Base-by-base conservation (phyloP, 2,329 filamentous ascomycete species). In the Claviceps arundinis region DNA sequence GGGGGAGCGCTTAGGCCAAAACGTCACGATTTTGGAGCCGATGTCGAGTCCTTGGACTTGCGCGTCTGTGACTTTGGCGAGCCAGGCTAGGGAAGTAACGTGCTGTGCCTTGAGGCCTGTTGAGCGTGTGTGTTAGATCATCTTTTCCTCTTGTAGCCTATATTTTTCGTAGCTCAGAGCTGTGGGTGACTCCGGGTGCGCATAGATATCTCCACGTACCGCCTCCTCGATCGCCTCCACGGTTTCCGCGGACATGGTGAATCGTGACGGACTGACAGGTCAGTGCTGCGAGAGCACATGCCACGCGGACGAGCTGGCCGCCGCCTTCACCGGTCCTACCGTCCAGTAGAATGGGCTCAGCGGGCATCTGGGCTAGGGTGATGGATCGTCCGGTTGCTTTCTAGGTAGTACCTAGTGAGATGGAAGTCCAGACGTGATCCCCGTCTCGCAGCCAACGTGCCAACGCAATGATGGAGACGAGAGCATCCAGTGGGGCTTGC, bases 91-190 rank as follows among this genome's bases (percentile, higher is more conserved):
- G 2, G 76, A 70, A 0, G 79, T 68, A 30, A 81, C 73, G 56
- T 84, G 81, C 57, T 84, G 80, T 1, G 72, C 71, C 59, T 81
- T 82, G 37, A 84, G 69, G 26, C 80, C 80, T 79, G n/a, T 9
- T 42, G 22, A 6, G 42, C 13, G 54, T 34, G 24, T 43, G 13
- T 34, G n/a, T 37, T 22, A 34, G 22, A 4, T 46, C 3, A 34
- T 34, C 30, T 4, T 34, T 34, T 34, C 30, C 9, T 34, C 30
- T 34, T 11, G 30, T 34, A 34, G 30, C 30, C 4, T 11, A 11
- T 34, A 11, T 9, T 11, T 14, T 7, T 37, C n/a, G 38, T 41
- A n/a, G 17, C n/a, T 8, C n/a, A 42, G 19, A 9, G 40, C n/a
- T 19, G 40, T 22, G 4, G 40, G 40, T 17, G 17, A 22, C 40